Base-by-base conservation (phyloP, 306 rosid species). In the Senna tora region DNA sequence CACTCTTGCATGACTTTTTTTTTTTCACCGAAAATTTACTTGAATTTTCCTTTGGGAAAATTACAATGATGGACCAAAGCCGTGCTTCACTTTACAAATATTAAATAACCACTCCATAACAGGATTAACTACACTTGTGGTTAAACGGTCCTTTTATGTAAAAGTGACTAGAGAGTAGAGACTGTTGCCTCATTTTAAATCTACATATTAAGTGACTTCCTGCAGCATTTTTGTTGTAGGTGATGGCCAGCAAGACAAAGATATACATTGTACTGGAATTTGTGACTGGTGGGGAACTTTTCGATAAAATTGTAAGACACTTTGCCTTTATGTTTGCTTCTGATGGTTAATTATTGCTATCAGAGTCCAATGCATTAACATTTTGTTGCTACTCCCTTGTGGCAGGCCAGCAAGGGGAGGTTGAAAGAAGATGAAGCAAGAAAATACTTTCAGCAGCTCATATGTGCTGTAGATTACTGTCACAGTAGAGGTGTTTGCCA, bases 191-290 rank as follows among this genome's bases (percentile, higher is more conserved):
- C 9, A 61, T 61, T 12, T 15, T 36, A 17, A 38, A 17, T 61
- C 17, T 72, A 59, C 30, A 65, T 78, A 17, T 43, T 9, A 72
- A 66, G 72, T 46, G 69, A 75, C 71, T 77, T 78, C 25, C 5
- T n/a, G 67, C 62, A 34, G 64, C 65, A 69, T 79, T 67, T 38
- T 30, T 76, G 51, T 45, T 75, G 77, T 74, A 90, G 96, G 93
- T 87, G 76, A 90, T 90, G 92, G 96, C 96, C 71, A 90, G 93
- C 92, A 90, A 82, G 89, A 85, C 88, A 28, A 90, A 85, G 77
- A 87, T 90, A 69, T 90, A 90, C 75, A 85, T 87, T 28, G 96
- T 87, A 21, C 65, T 87, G 83, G 93, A 90, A 75, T 84, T 76
- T 72, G 93, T 84, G 72, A 79, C 88, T 4, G 96, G 92, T 57